Conservation (phyloP, 257 asterid species). For the Nicotiana noctiflora region DNA sequence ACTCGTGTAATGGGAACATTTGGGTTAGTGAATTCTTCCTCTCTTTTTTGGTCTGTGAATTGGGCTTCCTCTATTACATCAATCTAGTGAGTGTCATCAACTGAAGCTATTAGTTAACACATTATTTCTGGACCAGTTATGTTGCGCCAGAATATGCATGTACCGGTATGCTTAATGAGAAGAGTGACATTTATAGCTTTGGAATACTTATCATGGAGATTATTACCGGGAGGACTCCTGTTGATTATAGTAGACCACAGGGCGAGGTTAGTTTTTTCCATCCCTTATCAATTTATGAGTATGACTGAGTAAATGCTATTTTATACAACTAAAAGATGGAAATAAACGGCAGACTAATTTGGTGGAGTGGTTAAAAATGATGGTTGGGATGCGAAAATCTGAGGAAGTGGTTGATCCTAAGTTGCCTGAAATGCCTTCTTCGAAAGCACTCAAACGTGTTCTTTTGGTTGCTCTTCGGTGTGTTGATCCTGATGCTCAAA, state of each 20-base stretch:
- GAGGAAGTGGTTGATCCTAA: slow-evolving; percentile 94
- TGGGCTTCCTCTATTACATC: not conserved
- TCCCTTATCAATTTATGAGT: not conserved
- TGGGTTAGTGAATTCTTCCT: slow-evolving; percentile 50
- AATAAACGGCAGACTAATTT: slow-evolving; percentile 58
- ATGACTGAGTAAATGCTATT: not conserved
- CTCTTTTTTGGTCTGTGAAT: not conserved
- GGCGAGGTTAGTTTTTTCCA: slow-evolving; percentile 58
- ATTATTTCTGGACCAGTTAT: slow-evolving; percentile 41
- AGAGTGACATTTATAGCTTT: slow-evolving; percentile 87
- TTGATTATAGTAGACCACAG: slow-evolving; percentile 65
- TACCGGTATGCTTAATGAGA: slow-evolving; percentile 92
- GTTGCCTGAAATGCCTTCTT: slow-evolving; percentile 62
- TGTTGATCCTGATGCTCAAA: slow-evolving; percentile 92
- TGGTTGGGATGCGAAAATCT: slow-evolving; percentile 82
- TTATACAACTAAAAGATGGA: not conserved
- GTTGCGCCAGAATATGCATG: slow-evolving; percentile 98
- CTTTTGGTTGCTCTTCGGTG: slow-evolving; percentile 90
- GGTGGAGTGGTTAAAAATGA: slow-evolving; percentile 86
- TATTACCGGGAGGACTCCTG: slow-evolving; percentile 82
- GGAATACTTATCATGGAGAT: slow-evolving; percentile 93
- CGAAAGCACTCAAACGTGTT: slow-evolving; percentile 74
- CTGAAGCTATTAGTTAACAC: not conserved
- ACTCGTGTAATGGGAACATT: slow-evolving; percentile 98
- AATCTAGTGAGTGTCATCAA: no score